Base-by-base conservation (phyloP, 176 grass and related monocot genomes). In the Areca catechu region DNA sequence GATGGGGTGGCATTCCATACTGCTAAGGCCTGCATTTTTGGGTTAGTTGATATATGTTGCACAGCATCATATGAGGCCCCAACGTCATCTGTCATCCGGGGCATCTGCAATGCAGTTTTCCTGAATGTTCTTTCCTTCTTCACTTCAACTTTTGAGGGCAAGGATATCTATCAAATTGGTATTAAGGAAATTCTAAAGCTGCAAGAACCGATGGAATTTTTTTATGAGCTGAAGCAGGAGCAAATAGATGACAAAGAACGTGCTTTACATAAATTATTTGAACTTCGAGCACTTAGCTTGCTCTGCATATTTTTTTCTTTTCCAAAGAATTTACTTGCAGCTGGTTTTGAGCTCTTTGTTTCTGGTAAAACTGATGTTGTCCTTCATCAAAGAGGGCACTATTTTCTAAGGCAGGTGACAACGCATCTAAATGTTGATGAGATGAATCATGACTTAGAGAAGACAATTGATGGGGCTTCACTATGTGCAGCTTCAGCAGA, bases 341-440 rank as follows among this genome's bases (percentile, higher is more conserved):
- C 77, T 15, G 77, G 68, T 80, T 96, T 96, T 83, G 74, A 51
- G 1, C 57, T 95, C 58, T 62, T 82, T 89, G 65, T 77, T 72
- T 85, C 89, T 65, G 72, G 66, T 60, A 71, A 79, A 78, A 58
- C 61, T 89, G 85, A 89, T 61, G 71, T 51, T 53, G 24, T 52
- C 80, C 50, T 77, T 19, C 72, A 77, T 60, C 60, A 63, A 69
- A 77, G 73, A 64, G 83, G 61, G 15, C 24, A 87, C 5, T 90
- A 90, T 78, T 86, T 84, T 79, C 68, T 96, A 81, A 86, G 77
- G 60, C 86, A 96, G 65, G 55, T 96, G 65, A 89, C 77, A 67
- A 71, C 68, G 51, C 65, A 49, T 87, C 34, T 90, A 57, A 80
- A 76, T 61, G 62, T 27, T 61, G 70, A 48, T 80, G 73, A 57